Base-by-base conservation (phyloP, 2,329 filamentous ascomycete genomes). In the Phyllosticta citrichinensis region DNA sequence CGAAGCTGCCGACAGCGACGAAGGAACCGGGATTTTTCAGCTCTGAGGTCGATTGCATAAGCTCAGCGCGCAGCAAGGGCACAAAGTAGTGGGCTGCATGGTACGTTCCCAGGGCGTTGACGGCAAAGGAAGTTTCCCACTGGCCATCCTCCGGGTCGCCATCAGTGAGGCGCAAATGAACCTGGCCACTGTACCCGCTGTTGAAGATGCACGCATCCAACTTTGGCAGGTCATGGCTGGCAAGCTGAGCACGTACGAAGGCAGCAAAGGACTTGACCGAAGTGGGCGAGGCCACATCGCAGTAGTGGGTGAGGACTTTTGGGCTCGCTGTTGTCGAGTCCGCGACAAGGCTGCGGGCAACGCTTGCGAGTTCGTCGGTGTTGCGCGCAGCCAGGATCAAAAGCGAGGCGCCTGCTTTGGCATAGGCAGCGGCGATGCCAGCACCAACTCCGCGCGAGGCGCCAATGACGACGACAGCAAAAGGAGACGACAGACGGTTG, bases 361-460 rank as follows among this genome's bases (percentile, higher is more conserved):
- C 58, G 10, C 64, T 61, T 1, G 71, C 62, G 12, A 78, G 69
- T 1, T 67, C 66, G 5, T 66, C 63, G 0, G 64, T 40, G 2
- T 71, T 73, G 10, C 78, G 76, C 10, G 72, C 75, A 1, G 74
- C 60, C 52, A 82, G 68, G 11, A 75, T 70, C 33, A 80, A 68
- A 0, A 65, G 67, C 1, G 68, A 60, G 5, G 77, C 75, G 0
- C 70, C 70, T 0, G 80, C 80, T 1, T 66, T 61, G 9, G 74
- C 71, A 64, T 79, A 73, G 4, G 65, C 62, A 19, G 53, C 33
- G 10, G 67, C 68, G 20, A 66, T 68, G n/a, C 61, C 65, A 24
- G 53, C 62, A 17, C 72, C 72, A 22, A 75, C 67, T n/a, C 70
- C 69, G 19, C 61, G 61, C 14, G 63, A 66, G 47, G 66, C 71